Base-by-base conservation (phyloP, 139 green algal genomes). In the Picochlorum sp. region DNA sequence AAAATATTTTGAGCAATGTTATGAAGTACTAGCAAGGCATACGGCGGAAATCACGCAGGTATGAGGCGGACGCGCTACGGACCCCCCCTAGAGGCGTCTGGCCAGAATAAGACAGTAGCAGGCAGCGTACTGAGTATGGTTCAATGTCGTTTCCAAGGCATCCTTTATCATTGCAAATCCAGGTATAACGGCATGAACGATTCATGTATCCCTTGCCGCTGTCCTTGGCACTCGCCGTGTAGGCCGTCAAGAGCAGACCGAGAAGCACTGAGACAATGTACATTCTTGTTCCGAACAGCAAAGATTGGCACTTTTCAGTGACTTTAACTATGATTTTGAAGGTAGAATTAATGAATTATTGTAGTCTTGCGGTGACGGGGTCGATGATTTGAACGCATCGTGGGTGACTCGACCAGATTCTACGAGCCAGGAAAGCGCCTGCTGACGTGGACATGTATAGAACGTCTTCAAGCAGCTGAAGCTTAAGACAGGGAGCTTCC, bases 121-220 rank as follows among this genome's bases (percentile, higher is more conserved):
- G 18, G n/a, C 47, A 26, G 10, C 47, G 15, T 54, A 54, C 47
- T 54, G 47, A 54, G n/a, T 26, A 54, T 54, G 47, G 47, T 54
- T 54, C 47, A 54, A 54, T 54, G n/a, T 54, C 47, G 15, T 54
- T 54, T 54, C 47, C 47, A 26, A 54, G 47, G 15, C 47, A 54
- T 54, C 47, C 47, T 54, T 54, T 54, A 21, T 24, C 47, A 9
- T 54, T 54, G 2, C 47, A 54, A 5, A 54, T 54, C 47, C 47
- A 54, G 18, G 47, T 54, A 54, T 54, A 26, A 21, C 47, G 47
- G n/a, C 47, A 54, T 26, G 47, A 54, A 5, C 47, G 16, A 13
- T 54, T 54, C 47, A 54, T 54, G 47, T 54, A 54, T 13, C 18
- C 16, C 47, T 54, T 54, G 11, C 15, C 47, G 6, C 16, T 51